Evolutionary conservation across 2,329 filamentous ascomycete genomes (phyloP).

Genomic region (Cyclaneusma minus): DNA sequence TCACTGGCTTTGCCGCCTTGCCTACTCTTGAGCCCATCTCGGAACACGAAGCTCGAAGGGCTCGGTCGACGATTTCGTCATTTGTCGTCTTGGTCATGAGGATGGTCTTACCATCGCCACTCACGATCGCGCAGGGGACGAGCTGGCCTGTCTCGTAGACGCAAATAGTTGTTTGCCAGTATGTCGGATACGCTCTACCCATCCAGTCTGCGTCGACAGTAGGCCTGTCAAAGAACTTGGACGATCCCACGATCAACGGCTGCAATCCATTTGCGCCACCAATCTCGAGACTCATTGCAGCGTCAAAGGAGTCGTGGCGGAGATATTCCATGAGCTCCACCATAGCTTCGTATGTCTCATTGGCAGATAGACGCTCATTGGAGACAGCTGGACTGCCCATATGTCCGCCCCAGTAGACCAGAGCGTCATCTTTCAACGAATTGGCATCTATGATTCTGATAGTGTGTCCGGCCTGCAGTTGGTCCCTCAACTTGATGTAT

Average conservation of each 20-base stretch:
- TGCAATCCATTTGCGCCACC: slow-evolving; percentile 25
- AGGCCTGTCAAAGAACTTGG: slow-evolving; percentile 18
- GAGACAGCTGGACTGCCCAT: slow-evolving; percentile 27
- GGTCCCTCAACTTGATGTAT: slow-evolving; percentile 24
- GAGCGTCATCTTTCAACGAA: slow-evolving; percentile 25
- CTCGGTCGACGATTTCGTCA: slow-evolving; percentile 25
- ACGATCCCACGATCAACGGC: slow-evolving; percentile 13
- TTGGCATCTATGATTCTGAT: slow-evolving; percentile 25
- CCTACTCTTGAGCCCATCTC: slow-evolving; percentile 27
- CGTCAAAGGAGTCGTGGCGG: slow-evolving; percentile 16
- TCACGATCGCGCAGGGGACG: slow-evolving; percentile 28
- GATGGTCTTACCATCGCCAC: slow-evolving; percentile 27
- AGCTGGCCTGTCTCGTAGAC: slow-evolving; percentile 24
- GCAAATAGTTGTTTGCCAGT: slow-evolving; percentile 28
- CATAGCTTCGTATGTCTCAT: slow-evolving; percentile 23
- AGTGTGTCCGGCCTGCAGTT: slow-evolving; percentile 22
- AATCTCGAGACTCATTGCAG: slow-evolving; percentile 23
- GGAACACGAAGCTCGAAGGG: slow-evolving; percentile 23
- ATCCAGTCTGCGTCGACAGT: slow-evolving; percentile 29
- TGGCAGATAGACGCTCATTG: slow-evolving; percentile 25
- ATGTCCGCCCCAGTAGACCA: slow-evolving; percentile 28
- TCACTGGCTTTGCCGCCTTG: slow-evolving; percentile 23
- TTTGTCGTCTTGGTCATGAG: slow-evolving; percentile 25
- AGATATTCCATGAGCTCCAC: slow-evolving; percentile 21
- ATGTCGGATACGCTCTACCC: slow-evolving; percentile 28